Evolutionary conservation across 805 yeast genomes (phyloP).

Genomic region (Candida tibetensis): DNA sequence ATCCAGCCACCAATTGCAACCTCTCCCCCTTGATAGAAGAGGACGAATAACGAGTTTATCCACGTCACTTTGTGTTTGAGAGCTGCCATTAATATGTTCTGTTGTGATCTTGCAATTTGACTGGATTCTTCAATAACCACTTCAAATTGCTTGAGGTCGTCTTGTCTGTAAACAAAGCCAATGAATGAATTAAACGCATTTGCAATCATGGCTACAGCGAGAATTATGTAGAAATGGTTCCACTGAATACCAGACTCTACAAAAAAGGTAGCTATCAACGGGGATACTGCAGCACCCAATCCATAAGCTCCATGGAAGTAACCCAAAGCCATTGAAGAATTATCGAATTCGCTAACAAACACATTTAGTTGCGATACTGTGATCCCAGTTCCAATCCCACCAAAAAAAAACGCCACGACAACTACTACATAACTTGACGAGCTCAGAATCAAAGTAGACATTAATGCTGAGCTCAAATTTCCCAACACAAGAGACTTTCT

Average conservation of each 20-base stretch:
- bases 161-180: constrained; percentile 16
- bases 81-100: constrained; percentile 13
- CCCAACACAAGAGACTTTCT: constrained; percentile 15
- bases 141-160: constrained; percentile 12
- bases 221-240: constrained; percentile 19
- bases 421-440: constrained; percentile 21
- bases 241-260: constrained; percentile 15
- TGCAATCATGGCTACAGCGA: constrained; percentile 14
- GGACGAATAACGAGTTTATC: constrained; percentile 16
- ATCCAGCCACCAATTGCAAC: constrained; percentile 24
- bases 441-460: constrained; percentile 17
- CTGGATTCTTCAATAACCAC: not conserved
- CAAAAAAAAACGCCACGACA: constrained; percentile 22
- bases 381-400: constrained; percentile 21
- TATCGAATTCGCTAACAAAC: constrained; percentile 20
- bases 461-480: constrained; percentile 8
- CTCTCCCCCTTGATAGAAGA: constrained; percentile 22
- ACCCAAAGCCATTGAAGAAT: constrained; percentile 18
- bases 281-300: constrained; percentile 23
- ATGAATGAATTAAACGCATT: constrained; percentile 7
- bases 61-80: constrained; percentile 17
- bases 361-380: constrained; percentile 21
- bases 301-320: constrained; percentile 24
- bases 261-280: constrained; percentile 19
- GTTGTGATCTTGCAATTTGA: not conserved